A percentile compares a stretch with the other conserved stretches of the same genome.
Conservation (phyloP, 495 filamentous ascomycete genomes). For the Trichodelitschia bisporula region DNA sequence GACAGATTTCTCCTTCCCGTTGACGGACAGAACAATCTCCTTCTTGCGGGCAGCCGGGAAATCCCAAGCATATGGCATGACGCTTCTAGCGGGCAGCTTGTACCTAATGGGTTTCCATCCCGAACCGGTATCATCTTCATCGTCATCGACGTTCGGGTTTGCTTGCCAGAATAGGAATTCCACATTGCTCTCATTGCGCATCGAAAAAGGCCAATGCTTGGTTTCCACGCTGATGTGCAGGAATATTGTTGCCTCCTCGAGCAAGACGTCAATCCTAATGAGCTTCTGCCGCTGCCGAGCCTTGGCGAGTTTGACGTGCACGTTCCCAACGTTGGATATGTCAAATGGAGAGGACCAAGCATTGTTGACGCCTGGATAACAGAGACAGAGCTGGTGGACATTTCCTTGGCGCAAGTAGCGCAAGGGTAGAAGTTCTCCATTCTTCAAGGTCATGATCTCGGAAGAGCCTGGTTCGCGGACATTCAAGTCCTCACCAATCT, state of each 20-base stretch:
- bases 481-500: slow-evolving; percentile 62
- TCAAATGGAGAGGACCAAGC: slow-evolving; percentile 97
- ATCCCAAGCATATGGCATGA: slow-evolving; percentile 99
- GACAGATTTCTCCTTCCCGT: slow-evolving; percentile 65
- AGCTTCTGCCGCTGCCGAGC: slow-evolving; percentile 70
- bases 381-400: slow-evolving; percentile 73
- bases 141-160: slow-evolving; percentile 53
- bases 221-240: slow-evolving; percentile 70
- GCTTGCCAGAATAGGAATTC: slow-evolving; percentile 92
- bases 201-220: slow-evolving; percentile 93
- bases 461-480: slow-evolving; percentile 79
- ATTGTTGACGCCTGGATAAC: slow-evolving; percentile 87
- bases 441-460: slow-evolving; percentile 47
- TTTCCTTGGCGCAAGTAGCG: slow-evolving; percentile 59
- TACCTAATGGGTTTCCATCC: slow-evolving; percentile 82
- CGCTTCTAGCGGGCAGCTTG: slow-evolving; percentile 78
- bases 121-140: slow-evolving; percentile 49
- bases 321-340: slow-evolving; percentile 76
- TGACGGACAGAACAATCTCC: slow-evolving; percentile 59
- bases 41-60: slow-evolving; percentile 93
- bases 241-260: slow-evolving; percentile 84
- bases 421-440: slow-evolving; percentile 53
- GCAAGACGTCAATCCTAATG: slow-evolving; percentile 66
- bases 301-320: slow-evolving; percentile 83
- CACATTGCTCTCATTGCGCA: slow-evolving; percentile 89